phyloP scores from a whole-genome alignment of 495 filamentous ascomycete species.

The Aspergillus leporis region DNA sequence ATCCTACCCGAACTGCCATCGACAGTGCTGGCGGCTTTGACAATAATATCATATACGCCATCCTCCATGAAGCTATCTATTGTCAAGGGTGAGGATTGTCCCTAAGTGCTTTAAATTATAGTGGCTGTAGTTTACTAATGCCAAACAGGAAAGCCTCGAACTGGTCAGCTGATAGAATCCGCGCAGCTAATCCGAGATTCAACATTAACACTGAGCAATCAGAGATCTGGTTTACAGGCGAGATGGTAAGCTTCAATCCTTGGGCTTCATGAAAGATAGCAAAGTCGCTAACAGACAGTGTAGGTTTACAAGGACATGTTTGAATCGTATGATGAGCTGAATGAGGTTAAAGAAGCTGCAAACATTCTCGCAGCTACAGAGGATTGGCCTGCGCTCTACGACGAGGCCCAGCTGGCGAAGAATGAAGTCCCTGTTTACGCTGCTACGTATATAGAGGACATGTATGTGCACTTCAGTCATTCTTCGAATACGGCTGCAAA shows the following conservation, averaged over 20 bases:
- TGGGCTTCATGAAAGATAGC: background rate
- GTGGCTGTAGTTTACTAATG: slow-evolving; percentile 17
- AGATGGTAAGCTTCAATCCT: slow-evolving; percentile 60
- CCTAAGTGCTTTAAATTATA: background rate
- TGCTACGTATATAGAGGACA: slow-evolving; percentile 84
- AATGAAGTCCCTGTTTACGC: slow-evolving; percentile 91
- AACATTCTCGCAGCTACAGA: slow-evolving; percentile 63
- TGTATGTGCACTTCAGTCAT: slow-evolving; percentile 85
- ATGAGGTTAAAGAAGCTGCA: slow-evolving; percentile 61
- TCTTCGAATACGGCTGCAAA: slow-evolving; percentile 69
- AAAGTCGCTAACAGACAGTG: slow-evolving; percentile 11
- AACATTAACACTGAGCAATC: slow-evolving; percentile 49
- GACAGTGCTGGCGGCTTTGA: slow-evolving; percentile 70
- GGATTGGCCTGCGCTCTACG: slow-evolving; percentile 77
- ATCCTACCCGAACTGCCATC: slow-evolving; percentile 64
- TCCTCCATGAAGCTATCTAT: slow-evolving; percentile 86
- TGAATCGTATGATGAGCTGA: slow-evolving; percentile 70
- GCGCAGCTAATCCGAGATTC: slow-evolving; percentile 44
- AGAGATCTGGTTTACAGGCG: slow-evolving; percentile 77
- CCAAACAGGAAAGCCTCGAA: slow-evolving; percentile 49
- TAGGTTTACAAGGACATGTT: slow-evolving; percentile 79
- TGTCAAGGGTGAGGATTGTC: slow-evolving; percentile 53
- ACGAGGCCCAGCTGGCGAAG: slow-evolving; percentile 65
- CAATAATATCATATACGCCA: slow-evolving; percentile 74
- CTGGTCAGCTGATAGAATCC: slow-evolving; percentile 63